Evolutionary conservation across 805 yeast species (phyloP).

Genomic region (Cyberlindnera meyerae): DNA sequence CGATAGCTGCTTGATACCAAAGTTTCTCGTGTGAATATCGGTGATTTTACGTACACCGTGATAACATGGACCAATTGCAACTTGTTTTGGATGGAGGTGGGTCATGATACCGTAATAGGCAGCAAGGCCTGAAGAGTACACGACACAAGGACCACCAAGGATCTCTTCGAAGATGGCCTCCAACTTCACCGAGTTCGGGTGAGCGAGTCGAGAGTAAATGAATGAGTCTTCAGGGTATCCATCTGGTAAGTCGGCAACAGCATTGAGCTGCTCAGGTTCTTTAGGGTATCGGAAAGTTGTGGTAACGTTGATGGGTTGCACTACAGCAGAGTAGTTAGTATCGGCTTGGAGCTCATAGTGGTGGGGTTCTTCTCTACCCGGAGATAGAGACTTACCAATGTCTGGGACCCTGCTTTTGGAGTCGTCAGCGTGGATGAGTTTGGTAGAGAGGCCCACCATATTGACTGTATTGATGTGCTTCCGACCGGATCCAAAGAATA

Average conservation of each 20-base stretch:
- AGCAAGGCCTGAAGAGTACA: conserved; percentile 73
- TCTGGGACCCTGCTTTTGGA: conserved; percentile 49
- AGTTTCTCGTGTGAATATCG: conserved; percentile 54
- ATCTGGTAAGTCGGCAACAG: conserved; percentile 37
- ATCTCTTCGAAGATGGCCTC: conserved; percentile 61
- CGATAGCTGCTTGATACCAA: conserved; percentile 46
- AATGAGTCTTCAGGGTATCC: conserved; percentile 33
- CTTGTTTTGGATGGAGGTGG: conserved; percentile 62
- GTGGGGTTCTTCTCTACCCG: too few species aligned
- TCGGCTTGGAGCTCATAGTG: too few species aligned
- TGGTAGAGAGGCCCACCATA: conserved; percentile 45
- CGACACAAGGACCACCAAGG: conserved; percentile 59
- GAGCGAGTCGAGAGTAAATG: conserved; percentile 68
- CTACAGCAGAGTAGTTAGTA: conserved; percentile 31
- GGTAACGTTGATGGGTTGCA: conserved; percentile 76
- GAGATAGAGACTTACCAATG: conserved; percentile 32
- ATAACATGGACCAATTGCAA: conserved; percentile 76
- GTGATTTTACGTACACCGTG: conserved; percentile 80
- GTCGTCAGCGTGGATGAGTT: conserved; percentile 71
- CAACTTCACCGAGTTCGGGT: conserved; percentile 64
- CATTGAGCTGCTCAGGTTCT: conserved; percentile 51
- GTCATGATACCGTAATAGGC: conserved; percentile 77
- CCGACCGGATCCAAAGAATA: neutral
- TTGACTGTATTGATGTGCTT: neutral
- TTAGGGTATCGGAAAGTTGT: conserved; percentile 70